Evolutionary conservation across 2,329 filamentous ascomycete species (phyloP).

Genomic region (Pseudomassariella vexata): DNA sequence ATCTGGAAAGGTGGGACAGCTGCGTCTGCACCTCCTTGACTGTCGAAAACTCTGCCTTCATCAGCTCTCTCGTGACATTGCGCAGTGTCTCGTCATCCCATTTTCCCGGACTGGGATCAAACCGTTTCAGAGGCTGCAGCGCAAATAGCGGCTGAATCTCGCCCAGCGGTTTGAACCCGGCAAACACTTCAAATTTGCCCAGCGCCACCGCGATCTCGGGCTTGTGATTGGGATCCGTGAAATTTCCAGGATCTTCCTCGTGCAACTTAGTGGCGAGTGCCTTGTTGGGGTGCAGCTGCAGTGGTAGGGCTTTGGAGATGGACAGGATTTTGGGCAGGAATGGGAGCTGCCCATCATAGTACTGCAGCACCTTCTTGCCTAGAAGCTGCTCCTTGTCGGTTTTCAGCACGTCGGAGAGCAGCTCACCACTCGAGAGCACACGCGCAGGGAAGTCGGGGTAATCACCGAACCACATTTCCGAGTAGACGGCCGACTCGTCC

Average conservation of each 20-base stretch:
- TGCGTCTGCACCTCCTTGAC: slow-evolving; percentile 47
- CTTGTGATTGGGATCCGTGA: slow-evolving; percentile 71
- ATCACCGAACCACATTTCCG: slow-evolving; percentile 71
- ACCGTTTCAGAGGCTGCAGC: slow-evolving; percentile 46
- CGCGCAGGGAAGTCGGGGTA: slow-evolving; percentile 66
- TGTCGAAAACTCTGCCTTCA: slow-evolving; percentile 44
- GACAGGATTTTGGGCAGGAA: slow-evolving; percentile 73
- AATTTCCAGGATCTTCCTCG: slow-evolving; percentile 56
- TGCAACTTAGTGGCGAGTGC: slow-evolving; percentile 60
- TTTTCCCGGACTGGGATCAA: slow-evolving; percentile 38
- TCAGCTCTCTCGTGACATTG: slow-evolving; percentile 47
- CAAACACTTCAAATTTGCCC: slow-evolving; percentile 68
- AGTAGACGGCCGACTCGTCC: slow-evolving; percentile 57
- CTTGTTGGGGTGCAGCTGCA: slow-evolving; percentile 72
- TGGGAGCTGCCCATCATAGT: slow-evolving; percentile 61
- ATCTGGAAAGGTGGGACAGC: slow-evolving; percentile 40
- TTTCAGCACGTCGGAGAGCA: slow-evolving; percentile 59
- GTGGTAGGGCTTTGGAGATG: slow-evolving; percentile 67
- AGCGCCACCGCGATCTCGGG: slow-evolving; percentile 73
- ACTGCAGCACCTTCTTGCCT: slow-evolving; percentile 53
- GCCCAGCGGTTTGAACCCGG: slow-evolving; percentile 63
- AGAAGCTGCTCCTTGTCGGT: slow-evolving; percentile 56
- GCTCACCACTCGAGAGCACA: slow-evolving; percentile 55
- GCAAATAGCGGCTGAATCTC: slow-evolving; percentile 55
- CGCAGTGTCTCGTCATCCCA: slow-evolving; percentile 56